These are phyloP conservation scores for Neurospora sp. DNA, from an alignment of 495 filamentous ascomycete genomes.

Conservation along the genomic window DNA sequence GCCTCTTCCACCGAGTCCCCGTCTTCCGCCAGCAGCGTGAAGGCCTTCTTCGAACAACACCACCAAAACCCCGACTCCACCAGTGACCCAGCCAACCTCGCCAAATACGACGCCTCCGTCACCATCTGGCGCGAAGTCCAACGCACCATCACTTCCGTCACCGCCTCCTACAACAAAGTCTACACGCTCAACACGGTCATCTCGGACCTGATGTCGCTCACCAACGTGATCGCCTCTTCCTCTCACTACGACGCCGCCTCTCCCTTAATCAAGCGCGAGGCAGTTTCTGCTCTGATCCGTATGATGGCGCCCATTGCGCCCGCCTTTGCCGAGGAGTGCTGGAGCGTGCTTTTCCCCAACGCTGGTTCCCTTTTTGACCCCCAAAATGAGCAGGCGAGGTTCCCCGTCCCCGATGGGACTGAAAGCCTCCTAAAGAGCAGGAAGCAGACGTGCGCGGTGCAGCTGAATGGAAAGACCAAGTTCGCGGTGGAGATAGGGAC, in stretches of 20 bases:
- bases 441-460: conserved; percentile 47
- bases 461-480: conserved; percentile 65
- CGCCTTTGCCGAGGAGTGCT: conserved; percentile 69
- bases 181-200: conserved; percentile 72
- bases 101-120: conserved; percentile 34
- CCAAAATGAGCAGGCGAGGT: too few relatives aligned
- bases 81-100: conserved; percentile 12
- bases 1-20: background rate
- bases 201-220: conserved; percentile 69
- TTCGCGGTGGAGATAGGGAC: conserved; percentile 50
- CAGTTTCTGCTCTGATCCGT: conserved; percentile 42
- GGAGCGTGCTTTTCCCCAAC: conserved; percentile 47
- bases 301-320: conserved; percentile 71
- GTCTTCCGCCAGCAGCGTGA: background rate
- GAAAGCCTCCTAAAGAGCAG: conserved; percentile 26
- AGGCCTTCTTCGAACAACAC: conserved; percentile 20
- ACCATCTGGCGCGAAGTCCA: conserved; percentile 54
- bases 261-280: conserved; percentile 19
- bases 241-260: conserved; percentile 7
- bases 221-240: conserved; percentile 46
- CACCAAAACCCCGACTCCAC: conserved; percentile 5
- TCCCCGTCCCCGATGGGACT: conserved; percentile 44
- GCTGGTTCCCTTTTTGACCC: too few relatives aligned
- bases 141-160: conserved; percentile 56
- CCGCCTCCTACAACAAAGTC: conserved; percentile 54